Evolutionary conservation across 768 basidiomycete genomes (phyloP).

Genomic region (Naganishia kalamii): DNA sequence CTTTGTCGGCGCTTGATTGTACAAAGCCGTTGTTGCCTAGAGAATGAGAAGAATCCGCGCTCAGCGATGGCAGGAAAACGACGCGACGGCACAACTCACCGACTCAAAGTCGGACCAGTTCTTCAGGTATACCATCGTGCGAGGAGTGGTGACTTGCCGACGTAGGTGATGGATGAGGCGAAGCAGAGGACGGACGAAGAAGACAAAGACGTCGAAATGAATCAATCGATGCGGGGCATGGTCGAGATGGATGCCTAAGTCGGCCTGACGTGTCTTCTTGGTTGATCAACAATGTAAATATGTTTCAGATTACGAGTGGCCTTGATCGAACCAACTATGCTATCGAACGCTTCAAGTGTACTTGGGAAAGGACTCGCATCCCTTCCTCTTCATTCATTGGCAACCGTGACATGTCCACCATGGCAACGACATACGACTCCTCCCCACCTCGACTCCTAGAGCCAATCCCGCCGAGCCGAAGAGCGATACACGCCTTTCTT

Average conservation of each 20-base stretch:
- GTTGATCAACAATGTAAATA: constrained; percentile 16
- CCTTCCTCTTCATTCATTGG: no score
- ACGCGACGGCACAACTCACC: constrained; percentile 32
- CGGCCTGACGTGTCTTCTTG: no score
- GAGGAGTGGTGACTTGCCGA: background rate
- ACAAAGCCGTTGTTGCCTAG: constrained; percentile 79
- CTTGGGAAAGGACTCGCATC: background rate
- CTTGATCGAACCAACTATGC: background rate
- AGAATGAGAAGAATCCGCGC: background rate
- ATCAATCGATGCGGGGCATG: no score
- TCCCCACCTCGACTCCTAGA: constrained; percentile 16
- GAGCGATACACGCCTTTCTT: constrained; percentile 34
- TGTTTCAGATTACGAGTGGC: constrained; percentile 10
- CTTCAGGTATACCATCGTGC: constrained; percentile 44
- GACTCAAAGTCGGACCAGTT: constrained; percentile 46
- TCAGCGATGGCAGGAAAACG: constrained; percentile 8
- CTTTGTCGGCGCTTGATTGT: constrained; percentile 67
- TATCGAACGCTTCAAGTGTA: background rate
- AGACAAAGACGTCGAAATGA: background rate
- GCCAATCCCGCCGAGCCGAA: constrained; percentile 26
- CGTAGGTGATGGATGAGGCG: background rate
- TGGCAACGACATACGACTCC: background rate
- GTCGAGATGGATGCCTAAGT: no score
- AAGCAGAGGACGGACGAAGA: background rate
- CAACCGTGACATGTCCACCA: no score